Evolutionary conservation across 2,329 filamentous ascomycete genomes (phyloP), one percentile per base, ranked within the genome.

Genomic region (Beauveria varroae): DNA sequence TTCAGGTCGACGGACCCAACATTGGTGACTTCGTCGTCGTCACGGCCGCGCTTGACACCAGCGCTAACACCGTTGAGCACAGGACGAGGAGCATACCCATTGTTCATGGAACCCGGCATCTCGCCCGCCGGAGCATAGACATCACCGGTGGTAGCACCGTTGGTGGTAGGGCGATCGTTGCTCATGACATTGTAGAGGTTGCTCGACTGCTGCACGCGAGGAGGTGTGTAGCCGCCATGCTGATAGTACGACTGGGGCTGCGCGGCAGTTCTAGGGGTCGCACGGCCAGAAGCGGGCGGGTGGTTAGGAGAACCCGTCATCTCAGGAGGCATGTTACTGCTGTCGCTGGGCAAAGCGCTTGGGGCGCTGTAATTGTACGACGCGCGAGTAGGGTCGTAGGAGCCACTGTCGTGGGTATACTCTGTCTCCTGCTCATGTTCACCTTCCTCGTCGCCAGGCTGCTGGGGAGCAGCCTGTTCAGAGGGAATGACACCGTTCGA

Each of bases 141-240:
- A 66, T 96, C 90, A 55, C 82, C 82, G 22, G 81, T 76, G 14
- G 84, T 75, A 34, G 80, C 81, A n/a, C 88, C 88, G 66, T 90
- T 91, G 20, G 83, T 78, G 12, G 85, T 76, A 53, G 79, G 84
- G 28, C 90, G 84, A 63, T 91, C 89, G 71, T 90, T 91, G 72
- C 88, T 93, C 78, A 96, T 92, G 64, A 96, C 88, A 73, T 87
- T 96, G 80, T 96, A 96, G 56, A 96, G 79, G 71, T 86, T 96
- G 78, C 90, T 93, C 1, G 90, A 87, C 63, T 86, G 80, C 62
- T 81, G 78, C 9, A 83, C 26, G 47, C 91, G 87, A 24, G 92
- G 91, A 54, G 93, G 89, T 1, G 91, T 93, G 76, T 96, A 96
- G 28, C 87, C 87, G 56, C 81, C 73, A 71, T 81, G 79, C 63